Evolutionary conservation across 345 rosid genomes (phyloP), one percentile per base, ranked within the genome.

Genomic region (Combretum micranthum): DNA sequence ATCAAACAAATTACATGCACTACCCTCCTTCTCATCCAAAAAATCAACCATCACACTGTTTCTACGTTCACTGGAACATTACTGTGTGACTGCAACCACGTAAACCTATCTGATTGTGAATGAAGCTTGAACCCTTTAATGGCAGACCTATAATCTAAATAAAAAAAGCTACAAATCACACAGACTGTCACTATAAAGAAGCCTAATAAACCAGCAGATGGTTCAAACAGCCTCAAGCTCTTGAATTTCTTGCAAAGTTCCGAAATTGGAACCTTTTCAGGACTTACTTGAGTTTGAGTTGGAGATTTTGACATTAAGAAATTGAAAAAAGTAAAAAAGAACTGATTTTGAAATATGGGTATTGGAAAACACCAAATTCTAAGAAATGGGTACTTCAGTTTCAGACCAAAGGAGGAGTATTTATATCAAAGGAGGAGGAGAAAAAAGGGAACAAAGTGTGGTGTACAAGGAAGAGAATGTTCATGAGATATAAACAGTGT

Each of bases 1-100:
- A 55, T 86, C 81, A 69, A 92, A 88, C 65, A 86, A 65, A 64
- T 92, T 80, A 69, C 98, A 92, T 18, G 50, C 73, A 50, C 53
- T 64, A 52, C 85, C 82, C 32, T 63, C 71, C 20, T 54, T 53
- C n/a, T 72, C 68, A 16, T 70, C 75, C 75, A 86, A 71, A 68
- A 81, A 86, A 54, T 77, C 90, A 18, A 67, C 85, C 69, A 63
- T 81, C 32, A 22, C n/a, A 3, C 7, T 12, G 14, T 2, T 44
- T 15, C 19, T 16, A 18, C 25, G 13, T 19, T 43, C 62, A n/a
- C 32, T 48, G 4, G 23, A 13, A 9, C 2, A 37, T 39, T n/a
- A 20, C 53, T 47, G 19, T 4, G 50, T 45, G 15, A 23, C 65
- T 73, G 77, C 64, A 84, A 69, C 92, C 88, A 81, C 72, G 57